phyloP scores from a whole-genome alignment of 768 basidiomycete species.

The Cubamyces sp. region DNA sequence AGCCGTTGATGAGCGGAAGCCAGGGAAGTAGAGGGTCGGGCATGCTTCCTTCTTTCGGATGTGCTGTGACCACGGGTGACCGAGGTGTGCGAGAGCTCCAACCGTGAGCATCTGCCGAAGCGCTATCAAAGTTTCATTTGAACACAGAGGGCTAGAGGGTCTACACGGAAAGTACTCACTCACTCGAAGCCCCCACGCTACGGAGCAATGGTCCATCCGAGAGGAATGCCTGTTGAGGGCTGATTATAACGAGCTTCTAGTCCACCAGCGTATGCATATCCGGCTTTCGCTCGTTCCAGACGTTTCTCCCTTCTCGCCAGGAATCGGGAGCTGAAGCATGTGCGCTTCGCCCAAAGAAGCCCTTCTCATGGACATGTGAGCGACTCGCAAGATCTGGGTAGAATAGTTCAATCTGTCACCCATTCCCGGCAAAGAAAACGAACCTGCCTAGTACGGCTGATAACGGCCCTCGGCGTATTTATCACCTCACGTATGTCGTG shows the following conservation, averaged over 20 bases:
- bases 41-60: not conserved
- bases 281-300: not conserved
- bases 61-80: slow-evolving; percentile 17
- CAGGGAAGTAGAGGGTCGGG: slow-evolving; percentile 4
- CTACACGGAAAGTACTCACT: slow-evolving; percentile 13
- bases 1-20: slow-evolving; percentile 4
- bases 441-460: too few relatives aligned
- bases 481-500: too few relatives aligned
- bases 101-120: slow-evolving; percentile 11
- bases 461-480: too few relatives aligned
- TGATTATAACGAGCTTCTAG: not conserved
- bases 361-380: not conserved
- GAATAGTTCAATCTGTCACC: not conserved
- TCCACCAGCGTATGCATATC: not conserved
- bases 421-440: too few relatives aligned
- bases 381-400: not conserved
- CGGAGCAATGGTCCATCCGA: not conserved
- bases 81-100: slow-evolving; percentile 22
- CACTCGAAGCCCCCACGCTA: not conserved
- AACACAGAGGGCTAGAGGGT: slow-evolving; percentile 17
- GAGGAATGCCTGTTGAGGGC: not conserved
- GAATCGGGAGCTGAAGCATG: not conserved
- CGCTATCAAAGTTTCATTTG: slow-evolving; percentile 24
- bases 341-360: not conserved
- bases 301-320: not conserved